Percentiles rank a stretch among this genome's conserved stretches.
phyloP scores from a whole-genome alignment of 2,329 filamentous ascomycete species.

The Emergomyces pasteurianus region DNA sequence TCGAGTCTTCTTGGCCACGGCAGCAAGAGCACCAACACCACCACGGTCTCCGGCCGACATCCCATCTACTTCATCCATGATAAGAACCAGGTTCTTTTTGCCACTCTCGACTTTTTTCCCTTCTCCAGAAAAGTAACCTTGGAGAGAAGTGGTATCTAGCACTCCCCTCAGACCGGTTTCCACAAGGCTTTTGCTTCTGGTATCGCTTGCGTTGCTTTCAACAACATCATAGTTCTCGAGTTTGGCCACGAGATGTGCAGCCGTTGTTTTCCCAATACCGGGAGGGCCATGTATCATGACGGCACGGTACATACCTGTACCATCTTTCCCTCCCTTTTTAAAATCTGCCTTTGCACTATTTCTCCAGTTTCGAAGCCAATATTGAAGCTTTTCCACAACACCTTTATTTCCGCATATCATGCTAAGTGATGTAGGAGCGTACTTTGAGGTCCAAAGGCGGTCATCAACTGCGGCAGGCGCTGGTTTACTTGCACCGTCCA shows the following conservation, averaged over 20 bases:
- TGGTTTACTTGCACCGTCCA: not conserved
- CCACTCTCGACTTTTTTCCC: constrained; percentile 64
- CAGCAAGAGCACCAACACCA: constrained; percentile 85
- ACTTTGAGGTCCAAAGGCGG: constrained; percentile 87
- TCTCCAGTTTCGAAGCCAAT: constrained; percentile 74
- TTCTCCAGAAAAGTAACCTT: constrained; percentile 79
- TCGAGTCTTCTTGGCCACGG: constrained; percentile 88
- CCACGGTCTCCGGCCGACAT: constrained; percentile 97
- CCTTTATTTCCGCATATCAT: constrained; percentile 95
- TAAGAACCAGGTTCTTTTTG: constrained; percentile 88
- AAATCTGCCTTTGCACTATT: constrained; percentile 71
- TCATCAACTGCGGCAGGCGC: constrained; percentile 32
- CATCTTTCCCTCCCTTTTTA: constrained; percentile 70
- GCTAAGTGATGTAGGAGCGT: constrained; percentile 69
- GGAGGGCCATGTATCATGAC: constrained; percentile 92
- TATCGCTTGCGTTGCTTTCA: constrained; percentile 92
- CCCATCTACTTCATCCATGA: constrained; percentile 98
- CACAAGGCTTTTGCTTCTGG: constrained; percentile 88
- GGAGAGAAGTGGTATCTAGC: constrained; percentile 82
- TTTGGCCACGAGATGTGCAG: constrained; percentile 86
- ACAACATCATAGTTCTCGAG: constrained; percentile 87
- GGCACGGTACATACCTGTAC: constrained; percentile 70
- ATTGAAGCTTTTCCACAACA: constrained; percentile 77
- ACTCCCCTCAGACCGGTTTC: constrained; percentile 81
- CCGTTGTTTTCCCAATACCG: constrained; percentile 94